phyloP scores from a whole-genome alignment of 352 stramenopile species.

The Globisporangium camurandrum region DNA sequence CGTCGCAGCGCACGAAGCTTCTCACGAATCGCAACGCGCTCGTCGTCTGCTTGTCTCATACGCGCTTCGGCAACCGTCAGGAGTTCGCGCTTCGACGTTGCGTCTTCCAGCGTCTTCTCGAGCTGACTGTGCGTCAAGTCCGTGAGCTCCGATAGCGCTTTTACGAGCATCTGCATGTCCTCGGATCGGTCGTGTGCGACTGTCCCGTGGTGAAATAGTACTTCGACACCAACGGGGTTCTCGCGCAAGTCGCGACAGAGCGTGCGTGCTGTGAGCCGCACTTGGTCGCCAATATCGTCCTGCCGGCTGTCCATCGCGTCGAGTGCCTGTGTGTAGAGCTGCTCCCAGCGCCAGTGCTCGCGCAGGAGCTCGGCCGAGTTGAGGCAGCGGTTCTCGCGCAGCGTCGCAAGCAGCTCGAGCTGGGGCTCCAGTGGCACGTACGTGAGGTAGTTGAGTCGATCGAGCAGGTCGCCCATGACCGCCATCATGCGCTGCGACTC shows the following conservation, averaged over 20 bases:
- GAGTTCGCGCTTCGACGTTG: slow-evolving; percentile 75
- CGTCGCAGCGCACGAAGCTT: slow-evolving; percentile 72
- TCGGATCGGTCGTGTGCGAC: slow-evolving; percentile 45
- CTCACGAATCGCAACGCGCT: slow-evolving; percentile 62
- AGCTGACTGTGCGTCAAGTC: slow-evolving; percentile 68
- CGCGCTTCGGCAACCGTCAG: slow-evolving; percentile 68
- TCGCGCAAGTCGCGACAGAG: slow-evolving; percentile 71
- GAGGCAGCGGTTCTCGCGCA: slow-evolving; percentile 59
- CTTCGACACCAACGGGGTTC: slow-evolving; percentile 59
- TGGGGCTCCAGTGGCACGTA: slow-evolving; percentile 69
- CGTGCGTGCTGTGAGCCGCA: slow-evolving; percentile 49
- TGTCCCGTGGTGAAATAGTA: slow-evolving; percentile 64
- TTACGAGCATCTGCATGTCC: slow-evolving; percentile 67
- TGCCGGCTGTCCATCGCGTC: slow-evolving; percentile 51
- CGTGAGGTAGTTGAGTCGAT: slow-evolving; percentile 81
- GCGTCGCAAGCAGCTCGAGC: slow-evolving; percentile 33
- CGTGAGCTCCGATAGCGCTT: slow-evolving; percentile 74
- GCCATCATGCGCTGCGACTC: slow-evolving; percentile 85
- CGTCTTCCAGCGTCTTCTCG: slow-evolving; percentile 82
- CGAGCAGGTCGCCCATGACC: slow-evolving; percentile 79
- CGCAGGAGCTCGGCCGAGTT: slow-evolving; percentile 52
- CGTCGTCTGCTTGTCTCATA: slow-evolving; percentile 78
- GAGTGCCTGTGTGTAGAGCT: slow-evolving; percentile 53
- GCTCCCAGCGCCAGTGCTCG: slow-evolving; percentile 74
- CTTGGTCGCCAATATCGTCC: slow-evolving; percentile 74